These are phyloP conservation scores for Neoscytalidium dimidiatum DNA, from an alignment of 2,329 filamentous ascomycete species.

Conservation along the genomic window DNA sequence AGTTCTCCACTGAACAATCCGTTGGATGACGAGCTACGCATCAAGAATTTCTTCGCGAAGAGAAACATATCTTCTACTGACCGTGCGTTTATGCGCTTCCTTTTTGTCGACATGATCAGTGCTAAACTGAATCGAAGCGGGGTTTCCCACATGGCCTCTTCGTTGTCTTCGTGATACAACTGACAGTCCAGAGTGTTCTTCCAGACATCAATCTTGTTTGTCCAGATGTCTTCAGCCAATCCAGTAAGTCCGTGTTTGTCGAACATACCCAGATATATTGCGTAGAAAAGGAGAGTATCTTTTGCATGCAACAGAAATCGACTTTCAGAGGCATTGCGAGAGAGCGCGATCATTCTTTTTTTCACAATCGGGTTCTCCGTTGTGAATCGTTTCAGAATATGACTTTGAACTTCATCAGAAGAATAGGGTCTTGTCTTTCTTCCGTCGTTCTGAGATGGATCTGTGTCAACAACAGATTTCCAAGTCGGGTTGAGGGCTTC, in stretches of 20 bases:
- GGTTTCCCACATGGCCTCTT: neutral
- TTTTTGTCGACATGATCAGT: neutral
- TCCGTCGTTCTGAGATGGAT: too few species aligned
- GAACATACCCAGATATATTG: neutral
- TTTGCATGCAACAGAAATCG: slow-evolving; percentile 11
- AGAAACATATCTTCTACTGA: neutral
- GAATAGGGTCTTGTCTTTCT: neutral
- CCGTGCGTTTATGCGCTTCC: neutral
- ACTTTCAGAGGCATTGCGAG: neutral
- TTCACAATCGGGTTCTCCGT: neutral
- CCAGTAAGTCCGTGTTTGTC: too few species aligned
- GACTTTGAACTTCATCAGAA: neutral
- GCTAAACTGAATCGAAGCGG: neutral
- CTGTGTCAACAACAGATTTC: too few species aligned
- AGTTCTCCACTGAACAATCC: neutral
- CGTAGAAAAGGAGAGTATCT: slow-evolving; percentile 17
- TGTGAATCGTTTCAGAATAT: neutral
- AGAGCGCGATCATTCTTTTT: neutral
- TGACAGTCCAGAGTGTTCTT: neutral
- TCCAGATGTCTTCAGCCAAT: neutral
- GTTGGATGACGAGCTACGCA: neutral
- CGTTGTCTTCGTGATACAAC: neutral
- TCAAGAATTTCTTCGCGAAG: neutral
- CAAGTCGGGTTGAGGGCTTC: too few species aligned
- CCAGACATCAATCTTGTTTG: neutral